Base-by-base conservation (phyloP, 495 filamentous ascomycete species). In the Polyplosphaeria fusca region DNA sequence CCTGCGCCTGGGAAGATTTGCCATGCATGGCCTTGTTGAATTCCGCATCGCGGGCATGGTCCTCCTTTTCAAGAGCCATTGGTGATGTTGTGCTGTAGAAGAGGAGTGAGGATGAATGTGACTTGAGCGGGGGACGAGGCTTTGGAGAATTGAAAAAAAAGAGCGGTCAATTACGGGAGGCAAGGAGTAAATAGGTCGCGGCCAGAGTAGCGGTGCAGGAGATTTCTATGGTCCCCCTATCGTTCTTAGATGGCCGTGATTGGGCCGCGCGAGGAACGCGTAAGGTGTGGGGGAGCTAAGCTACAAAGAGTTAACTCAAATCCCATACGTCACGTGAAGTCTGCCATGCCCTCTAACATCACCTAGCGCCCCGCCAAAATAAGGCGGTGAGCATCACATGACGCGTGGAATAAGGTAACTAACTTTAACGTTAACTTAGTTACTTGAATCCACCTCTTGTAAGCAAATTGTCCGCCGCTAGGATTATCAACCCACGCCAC, bases 21-120 rank as follows among this genome's bases (percentile, higher is more conserved):
- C 92, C 92, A 73, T 98, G 93, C 76, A 97, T 77, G 49, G 82
- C 91, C 72, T 88, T 84, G 77, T 88, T 90, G 78, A 98, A 98
- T 48, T 81, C 87, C 24, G 91, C 89, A 88, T 98, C 93, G 63
- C 94, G 91, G 63, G 70, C 64, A 68, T 88, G 85, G 72, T 98
- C 84, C 74, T 98, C 88, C 61, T 78, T 73, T 79, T 98, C 92
- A 59, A 98, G 84, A 52, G 80, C 77, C 52, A 80, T 68, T 51
- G 84, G 78, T 63, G 87, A 92, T 94, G 65, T 71, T 81, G 63
- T 12, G 13, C 32, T 28, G 27, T 60, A 19, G 28, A 51, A 40
- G 43, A 41, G 13, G 3, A 26, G 5, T 40, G 4, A 4, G 24
- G 28, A 25, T 24, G 48, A 16, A 38, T 20, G 18, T 18, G 2